A percentile compares a stretch with the other conserved stretches of the same genome.
Conservation (phyloP, 805 yeast species). For the Helenozyma rhizophorensis region DNA sequence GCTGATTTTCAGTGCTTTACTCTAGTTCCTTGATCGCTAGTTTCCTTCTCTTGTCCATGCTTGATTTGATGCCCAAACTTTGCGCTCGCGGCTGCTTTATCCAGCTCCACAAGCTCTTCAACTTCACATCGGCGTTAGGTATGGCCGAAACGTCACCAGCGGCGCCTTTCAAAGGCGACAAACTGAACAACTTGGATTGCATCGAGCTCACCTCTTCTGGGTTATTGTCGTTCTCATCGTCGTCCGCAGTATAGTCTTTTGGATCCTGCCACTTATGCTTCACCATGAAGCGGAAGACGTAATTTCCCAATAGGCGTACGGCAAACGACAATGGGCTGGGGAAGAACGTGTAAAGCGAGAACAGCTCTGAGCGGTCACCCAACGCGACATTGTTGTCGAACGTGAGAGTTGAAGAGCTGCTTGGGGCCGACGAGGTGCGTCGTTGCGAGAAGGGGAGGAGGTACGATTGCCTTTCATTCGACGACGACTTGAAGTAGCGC, state of each 20-base stretch:
- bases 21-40: constrained; percentile 39
- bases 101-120: constrained; percentile 24
- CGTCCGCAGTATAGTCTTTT: constrained; percentile 17
- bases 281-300: constrained; percentile 19
- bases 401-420: constrained; percentile 4
- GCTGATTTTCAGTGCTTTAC: too few species aligned
- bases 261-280: constrained; percentile 20
- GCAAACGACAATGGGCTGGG: constrained; percentile 35
- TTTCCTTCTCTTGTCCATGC: constrained; percentile 39
- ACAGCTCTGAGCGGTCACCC: constrained; percentile 29
- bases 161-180: constrained; percentile 40
- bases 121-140: constrained; percentile 22
- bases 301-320: constrained; percentile 16
- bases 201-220: constrained; percentile 28
- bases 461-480: constrained; percentile 41
- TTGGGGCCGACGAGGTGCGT: background rate
- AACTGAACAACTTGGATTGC: constrained; percentile 34
- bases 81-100: constrained; percentile 6
- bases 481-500: constrained; percentile 36
- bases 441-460: constrained; percentile 28
- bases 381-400: constrained; percentile 7
- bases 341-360: constrained; percentile 37
- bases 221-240: constrained; percentile 15
- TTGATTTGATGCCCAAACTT: constrained; percentile 17
- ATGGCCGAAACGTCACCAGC: constrained; percentile 26